These are phyloP conservation scores for Fusarium tanahbumbuense DNA, from an alignment of 2,329 filamentous ascomycete species.

Conservation along the genomic window DNA sequence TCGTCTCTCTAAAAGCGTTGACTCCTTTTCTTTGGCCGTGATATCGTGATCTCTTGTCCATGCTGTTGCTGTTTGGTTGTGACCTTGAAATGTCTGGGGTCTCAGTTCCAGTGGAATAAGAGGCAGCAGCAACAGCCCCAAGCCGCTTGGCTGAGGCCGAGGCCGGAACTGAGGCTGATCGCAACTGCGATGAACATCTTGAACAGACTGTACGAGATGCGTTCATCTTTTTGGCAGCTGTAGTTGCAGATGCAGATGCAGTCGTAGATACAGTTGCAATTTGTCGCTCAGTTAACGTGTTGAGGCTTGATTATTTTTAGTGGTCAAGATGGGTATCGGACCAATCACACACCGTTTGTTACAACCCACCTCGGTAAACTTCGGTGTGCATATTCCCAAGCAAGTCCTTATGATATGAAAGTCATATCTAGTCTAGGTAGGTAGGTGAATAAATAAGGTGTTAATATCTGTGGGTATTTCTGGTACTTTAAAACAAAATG, in stretches of 20 bases:
- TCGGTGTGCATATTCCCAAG: conserved; percentile 24
- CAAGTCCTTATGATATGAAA: not conserved
- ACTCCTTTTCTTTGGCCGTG: not conserved
- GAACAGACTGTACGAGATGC: conserved; percentile 51
- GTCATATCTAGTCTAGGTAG: too few relatives aligned
- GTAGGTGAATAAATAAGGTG: not conserved
- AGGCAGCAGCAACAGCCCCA: conserved; percentile 33
- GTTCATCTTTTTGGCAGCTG: conserved; percentile 47
- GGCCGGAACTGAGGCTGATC: conserved; percentile 30
- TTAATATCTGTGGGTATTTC: not conserved
- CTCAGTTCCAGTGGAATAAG: conserved; percentile 44
- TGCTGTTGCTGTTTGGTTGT: conserved; percentile 10
- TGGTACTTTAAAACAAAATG: not conserved
- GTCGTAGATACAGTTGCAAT: conserved; percentile 6
- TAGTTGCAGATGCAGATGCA: not conserved
- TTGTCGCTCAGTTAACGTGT: conserved; percentile 15
- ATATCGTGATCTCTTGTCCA: conserved; percentile 5
- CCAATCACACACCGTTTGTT: conserved; percentile 32
- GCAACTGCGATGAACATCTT: conserved; percentile 50
- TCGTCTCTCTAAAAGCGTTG: conserved; percentile 8
- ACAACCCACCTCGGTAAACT: conserved; percentile 29
- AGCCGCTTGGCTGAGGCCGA: conserved; percentile 33
- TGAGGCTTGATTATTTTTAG: conserved; percentile 41
- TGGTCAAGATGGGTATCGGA: conserved; percentile 22
- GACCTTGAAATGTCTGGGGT: conserved; percentile 12